These are phyloP conservation scores for Eragrostis nindensis DNA, from an alignment of 176 grass and related monocot genomes.

Conservation along the genomic window DNA sequence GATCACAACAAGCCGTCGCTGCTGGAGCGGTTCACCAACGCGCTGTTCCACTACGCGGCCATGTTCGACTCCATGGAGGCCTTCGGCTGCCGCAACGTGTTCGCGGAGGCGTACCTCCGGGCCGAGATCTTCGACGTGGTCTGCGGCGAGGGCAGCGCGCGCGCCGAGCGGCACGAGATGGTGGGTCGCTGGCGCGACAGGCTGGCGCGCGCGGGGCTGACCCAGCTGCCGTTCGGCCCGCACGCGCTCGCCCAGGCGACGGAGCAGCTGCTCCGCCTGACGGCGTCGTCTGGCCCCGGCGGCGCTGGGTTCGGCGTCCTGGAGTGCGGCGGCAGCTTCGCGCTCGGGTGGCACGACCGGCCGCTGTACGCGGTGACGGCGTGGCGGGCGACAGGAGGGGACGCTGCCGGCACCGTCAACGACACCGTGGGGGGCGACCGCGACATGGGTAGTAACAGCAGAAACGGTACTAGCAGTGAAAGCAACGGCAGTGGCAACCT, in stretches of 20 bases:
- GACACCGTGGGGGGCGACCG: neutral
- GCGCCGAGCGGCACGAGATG: constrained; percentile 76
- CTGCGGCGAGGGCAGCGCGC: constrained; percentile 59
- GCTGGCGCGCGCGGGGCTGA: constrained; percentile 43
- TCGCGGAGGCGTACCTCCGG: constrained; percentile 62
- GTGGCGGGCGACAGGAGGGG: constrained; percentile 36
- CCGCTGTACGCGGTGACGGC: constrained; percentile 63
- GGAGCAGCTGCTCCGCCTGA: constrained; percentile 40
- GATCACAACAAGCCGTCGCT: constrained; percentile 66
- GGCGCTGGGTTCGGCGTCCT: constrained; percentile 56
- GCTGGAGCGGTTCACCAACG: constrained; percentile 65
- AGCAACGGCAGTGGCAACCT: neutral
- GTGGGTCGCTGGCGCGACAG: constrained; percentile 48
- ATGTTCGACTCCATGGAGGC: constrained; percentile 84
- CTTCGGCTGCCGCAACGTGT: neutral
- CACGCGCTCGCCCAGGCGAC: constrained; percentile 46
- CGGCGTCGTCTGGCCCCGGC: constrained; percentile 25
- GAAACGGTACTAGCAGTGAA: neutral
- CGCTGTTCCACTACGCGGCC: constrained; percentile 74
- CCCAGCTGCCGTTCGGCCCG: constrained; percentile 48
- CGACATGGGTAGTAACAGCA: neutral
- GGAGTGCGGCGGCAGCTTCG: constrained; percentile 59
- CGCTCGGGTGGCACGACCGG: constrained; percentile 57
- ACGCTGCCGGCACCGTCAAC: neutral
- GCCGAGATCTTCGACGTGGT: constrained; percentile 79